These are phyloP conservation scores for Cutaneotrichosporon sp. DNA, from an alignment of 1,284 basidiomycete species.

Conservation along the genomic window DNA sequence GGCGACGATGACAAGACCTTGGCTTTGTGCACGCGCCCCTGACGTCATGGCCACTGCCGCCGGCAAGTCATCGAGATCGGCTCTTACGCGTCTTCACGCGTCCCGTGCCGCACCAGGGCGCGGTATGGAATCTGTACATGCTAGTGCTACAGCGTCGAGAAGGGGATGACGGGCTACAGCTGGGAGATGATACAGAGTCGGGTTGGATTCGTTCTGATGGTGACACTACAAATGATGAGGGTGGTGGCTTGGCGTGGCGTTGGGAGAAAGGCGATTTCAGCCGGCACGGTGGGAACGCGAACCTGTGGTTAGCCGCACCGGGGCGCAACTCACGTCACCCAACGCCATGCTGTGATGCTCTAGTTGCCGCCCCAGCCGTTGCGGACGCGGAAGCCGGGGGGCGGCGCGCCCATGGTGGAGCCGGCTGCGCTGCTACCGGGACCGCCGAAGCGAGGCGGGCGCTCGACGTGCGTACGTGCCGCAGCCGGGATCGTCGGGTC, in stretches of 20 bases:
- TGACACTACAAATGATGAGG: neutral
- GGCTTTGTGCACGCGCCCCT: neutral
- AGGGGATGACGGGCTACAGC: neutral
- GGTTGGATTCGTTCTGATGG: neutral
- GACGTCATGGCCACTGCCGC: slow-evolving; percentile 1
- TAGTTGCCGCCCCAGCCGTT: neutral
- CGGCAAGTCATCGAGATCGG: neutral
- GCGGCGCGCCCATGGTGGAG: neutral
- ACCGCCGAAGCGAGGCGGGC: slow-evolving; percentile 14
- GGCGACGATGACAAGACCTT: neutral
- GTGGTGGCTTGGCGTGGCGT: neutral
- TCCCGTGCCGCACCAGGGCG: neutral
- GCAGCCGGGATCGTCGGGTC: slow-evolving; percentile 15
- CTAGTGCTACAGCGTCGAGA: neutral
- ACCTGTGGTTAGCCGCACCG: neutral
- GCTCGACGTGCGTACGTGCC: slow-evolving; percentile 13
- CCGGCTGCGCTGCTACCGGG: neutral
- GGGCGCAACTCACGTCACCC: neutral
- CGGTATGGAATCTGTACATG: neutral
- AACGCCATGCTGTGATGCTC: neutral
- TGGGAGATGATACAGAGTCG: neutral
- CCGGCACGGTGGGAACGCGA: neutral
- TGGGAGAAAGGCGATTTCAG: neutral
- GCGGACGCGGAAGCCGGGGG: neutral
- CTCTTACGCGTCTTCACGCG: too few species aligned